phyloP scores from a whole-genome alignment of 2,329 filamentous ascomycete genomes.

The Stenocarpella maydis region DNA sequence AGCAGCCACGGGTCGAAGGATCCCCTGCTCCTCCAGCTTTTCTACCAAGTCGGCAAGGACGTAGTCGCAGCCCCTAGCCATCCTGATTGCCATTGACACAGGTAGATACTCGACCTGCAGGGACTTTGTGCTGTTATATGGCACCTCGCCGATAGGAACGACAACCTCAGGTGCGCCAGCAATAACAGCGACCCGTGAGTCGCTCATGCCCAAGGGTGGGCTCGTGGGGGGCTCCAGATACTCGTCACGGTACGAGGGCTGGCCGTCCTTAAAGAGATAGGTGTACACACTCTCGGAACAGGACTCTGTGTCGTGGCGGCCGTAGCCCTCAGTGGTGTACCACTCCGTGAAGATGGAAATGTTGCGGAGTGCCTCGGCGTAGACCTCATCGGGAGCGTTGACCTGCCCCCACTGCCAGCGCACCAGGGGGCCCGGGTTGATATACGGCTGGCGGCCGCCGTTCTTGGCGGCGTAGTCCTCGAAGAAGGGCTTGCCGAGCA shows the following conservation, averaged over 20 bases:
- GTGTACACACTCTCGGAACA: conserved; percentile 35
- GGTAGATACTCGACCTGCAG: conserved; percentile 26
- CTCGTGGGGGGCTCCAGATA: conserved; percentile 8
- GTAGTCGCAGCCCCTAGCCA: conserved; percentile 36
- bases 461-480: conserved; percentile 47
- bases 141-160: conserved; percentile 6
- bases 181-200: conserved; percentile 7
- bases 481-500: conserved; percentile 51
- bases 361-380: conserved; percentile 25
- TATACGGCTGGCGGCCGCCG: conserved; percentile 2
- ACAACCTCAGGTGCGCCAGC: conserved; percentile 16
- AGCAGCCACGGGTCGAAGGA: conserved; percentile 8
- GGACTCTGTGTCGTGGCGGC: conserved; percentile 30
- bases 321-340: conserved; percentile 34
- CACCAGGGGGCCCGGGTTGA: conserved; percentile 13
- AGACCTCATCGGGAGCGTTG: conserved; percentile 32
- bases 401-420: conserved; percentile 22
- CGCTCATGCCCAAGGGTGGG: conserved; percentile 23
- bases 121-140: conserved; percentile 5
- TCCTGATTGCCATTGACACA: conserved; percentile 35
- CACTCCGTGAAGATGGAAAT: conserved; percentile 31
- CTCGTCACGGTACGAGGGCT: conserved; percentile 31
- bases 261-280: conserved; percentile 23
- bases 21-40: conserved; percentile 11
- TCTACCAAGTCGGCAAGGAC: conserved; percentile 22